Conservation (phyloP, 495 filamentous ascomycete genomes). For the Niebla homalea region DNA sequence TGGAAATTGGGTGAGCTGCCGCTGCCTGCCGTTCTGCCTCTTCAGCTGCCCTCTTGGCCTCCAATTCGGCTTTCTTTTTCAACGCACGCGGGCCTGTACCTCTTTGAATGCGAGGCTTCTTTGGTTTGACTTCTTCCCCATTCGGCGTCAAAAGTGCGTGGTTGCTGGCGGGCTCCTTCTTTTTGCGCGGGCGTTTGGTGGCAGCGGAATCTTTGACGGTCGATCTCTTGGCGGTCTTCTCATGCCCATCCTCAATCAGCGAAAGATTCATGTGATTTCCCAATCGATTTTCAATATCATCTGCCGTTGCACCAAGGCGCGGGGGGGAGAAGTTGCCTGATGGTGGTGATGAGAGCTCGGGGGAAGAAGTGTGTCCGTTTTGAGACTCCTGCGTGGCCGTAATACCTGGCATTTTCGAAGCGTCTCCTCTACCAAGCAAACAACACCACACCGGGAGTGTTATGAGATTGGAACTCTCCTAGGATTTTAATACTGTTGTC, state of each 20-base stretch:
- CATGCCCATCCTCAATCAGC: constrained; percentile 3
- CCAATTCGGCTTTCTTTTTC: constrained; percentile 32
- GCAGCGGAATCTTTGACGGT: constrained; percentile 9
- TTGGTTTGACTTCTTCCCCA: constrained; percentile 17
- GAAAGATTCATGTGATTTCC: too few species aligned
- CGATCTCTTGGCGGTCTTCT: constrained; percentile 5
- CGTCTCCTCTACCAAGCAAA: neutral
- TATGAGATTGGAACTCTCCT: neutral
- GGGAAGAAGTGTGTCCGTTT: constrained; percentile 16
- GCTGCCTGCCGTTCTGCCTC: constrained; percentile 13
- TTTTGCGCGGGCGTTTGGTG: constrained; percentile 15
- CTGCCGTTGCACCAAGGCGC: neutral
- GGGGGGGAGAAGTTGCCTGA: constrained; percentile 13
- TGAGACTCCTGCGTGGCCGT: neutral
- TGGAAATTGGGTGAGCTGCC: constrained; percentile 9
- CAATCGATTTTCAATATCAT: too few species aligned
- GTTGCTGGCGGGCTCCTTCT: constrained; percentile 14
- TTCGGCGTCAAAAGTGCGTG: constrained; percentile 8
- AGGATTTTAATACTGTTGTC: neutral
- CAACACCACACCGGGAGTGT: neutral
- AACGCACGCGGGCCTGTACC: constrained; percentile 11
- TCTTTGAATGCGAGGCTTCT: constrained; percentile 14
- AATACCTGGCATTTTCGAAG: constrained; percentile 4
- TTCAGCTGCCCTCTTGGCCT: constrained; percentile 17
- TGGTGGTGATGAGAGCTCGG: constrained; percentile 19